These are phyloP conservation scores for Haemoproteus tartakovskyi DNA, from an alignment of 169 alveolate species.

Conservation along the genomic window DNA sequence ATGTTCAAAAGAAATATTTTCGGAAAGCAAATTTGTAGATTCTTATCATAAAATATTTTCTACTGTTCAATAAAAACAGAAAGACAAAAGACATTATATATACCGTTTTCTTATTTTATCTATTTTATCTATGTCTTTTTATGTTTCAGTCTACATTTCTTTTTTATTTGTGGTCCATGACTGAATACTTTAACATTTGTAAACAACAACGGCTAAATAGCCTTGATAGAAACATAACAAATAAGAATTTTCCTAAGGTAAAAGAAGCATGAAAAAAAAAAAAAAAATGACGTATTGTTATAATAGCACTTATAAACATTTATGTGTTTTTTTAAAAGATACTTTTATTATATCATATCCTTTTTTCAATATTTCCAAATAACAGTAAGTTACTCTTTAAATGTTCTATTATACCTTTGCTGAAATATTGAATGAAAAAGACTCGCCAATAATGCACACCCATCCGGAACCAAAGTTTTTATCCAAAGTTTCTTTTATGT, in stretches of 20 bases:
- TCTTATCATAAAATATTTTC: too few species aligned
- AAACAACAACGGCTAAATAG: conserved; percentile 53
- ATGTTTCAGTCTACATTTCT: not conserved
- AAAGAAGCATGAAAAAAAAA: too few species aligned
- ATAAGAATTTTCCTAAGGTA: conserved; percentile 57
- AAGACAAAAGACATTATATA: not conserved
- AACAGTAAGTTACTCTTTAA: too few species aligned
- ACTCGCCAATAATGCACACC: conserved; percentile 62
- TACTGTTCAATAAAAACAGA: too few species aligned
- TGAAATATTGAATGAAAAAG: conserved; percentile 61
- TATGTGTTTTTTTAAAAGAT: too few species aligned
- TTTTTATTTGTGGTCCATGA: too few species aligned
- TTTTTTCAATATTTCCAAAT: too few species aligned
- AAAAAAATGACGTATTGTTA: too few species aligned
- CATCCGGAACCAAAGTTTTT: conserved; percentile 61
- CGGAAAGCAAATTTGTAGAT: too few species aligned
- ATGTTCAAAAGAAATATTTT: too few species aligned
- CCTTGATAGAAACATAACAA: conserved; percentile 60
- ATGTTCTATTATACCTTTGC: conserved; percentile 46
- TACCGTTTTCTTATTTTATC: not conserved
- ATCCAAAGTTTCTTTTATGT: conserved; percentile 59
- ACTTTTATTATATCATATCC: too few species aligned
- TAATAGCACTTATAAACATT: too few species aligned
- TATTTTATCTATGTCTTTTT: not conserved
- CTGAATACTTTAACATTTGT: conserved; percentile 14